These are phyloP conservation scores for Rhynchospora breviuscula DNA, from an alignment of 176 grass and related monocot species.

Conservation along the genomic window DNA sequence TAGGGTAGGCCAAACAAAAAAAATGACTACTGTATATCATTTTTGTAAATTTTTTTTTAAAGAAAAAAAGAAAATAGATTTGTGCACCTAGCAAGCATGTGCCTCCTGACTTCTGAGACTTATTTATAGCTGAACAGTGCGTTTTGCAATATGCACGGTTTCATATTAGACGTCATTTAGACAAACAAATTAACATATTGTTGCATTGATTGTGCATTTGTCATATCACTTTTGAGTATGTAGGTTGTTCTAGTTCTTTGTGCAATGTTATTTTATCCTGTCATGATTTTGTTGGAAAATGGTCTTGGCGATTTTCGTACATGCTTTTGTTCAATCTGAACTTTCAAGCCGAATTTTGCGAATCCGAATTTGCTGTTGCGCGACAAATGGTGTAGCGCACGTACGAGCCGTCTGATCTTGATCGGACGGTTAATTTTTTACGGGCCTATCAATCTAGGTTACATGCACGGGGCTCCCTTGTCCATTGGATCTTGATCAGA, in stretches of 20 bases:
- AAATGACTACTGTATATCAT: no score
- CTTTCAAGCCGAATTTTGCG: background rate
- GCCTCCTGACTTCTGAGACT: background rate
- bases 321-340: background rate
- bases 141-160: background rate
- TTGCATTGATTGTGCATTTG: background rate
- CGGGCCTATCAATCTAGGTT: no score
- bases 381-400: no score
- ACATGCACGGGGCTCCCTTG: no score
- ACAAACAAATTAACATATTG: background rate
- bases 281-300: constrained; percentile 14
- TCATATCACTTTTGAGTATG: background rate
- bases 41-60: no score
- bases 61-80: no score
- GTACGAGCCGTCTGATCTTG: no score
- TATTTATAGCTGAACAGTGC: background rate
- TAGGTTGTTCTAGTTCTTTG: background rate
- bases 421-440: no score
- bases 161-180: background rate
- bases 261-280: background rate
- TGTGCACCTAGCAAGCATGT: no score
- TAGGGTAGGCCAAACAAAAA: background rate
- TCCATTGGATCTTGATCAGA: no score
- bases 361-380: no score
- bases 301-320: background rate